A percentile compares a stretch with the other conserved stretches of the same genome.
Conservation (phyloP, 1,284 basidiomycete genomes). For the Ustilago lituana region DNA sequence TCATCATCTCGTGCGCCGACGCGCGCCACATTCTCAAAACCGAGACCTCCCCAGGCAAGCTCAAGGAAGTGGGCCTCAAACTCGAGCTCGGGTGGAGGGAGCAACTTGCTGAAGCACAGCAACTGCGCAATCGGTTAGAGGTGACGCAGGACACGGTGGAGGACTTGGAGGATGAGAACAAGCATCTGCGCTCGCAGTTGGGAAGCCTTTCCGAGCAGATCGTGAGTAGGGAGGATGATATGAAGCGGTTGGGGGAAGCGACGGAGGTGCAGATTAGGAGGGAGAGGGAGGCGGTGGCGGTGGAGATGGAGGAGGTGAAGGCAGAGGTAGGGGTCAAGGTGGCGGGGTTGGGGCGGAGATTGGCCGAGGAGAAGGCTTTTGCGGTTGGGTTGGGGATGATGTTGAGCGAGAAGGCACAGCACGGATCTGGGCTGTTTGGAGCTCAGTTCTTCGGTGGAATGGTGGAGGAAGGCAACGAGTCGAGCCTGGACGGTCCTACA, state of each 20-base stretch:
- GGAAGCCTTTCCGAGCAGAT: slow-evolving; percentile 34
- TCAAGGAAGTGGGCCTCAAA: slow-evolving; percentile 32
- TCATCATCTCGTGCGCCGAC: slow-evolving; percentile 42
- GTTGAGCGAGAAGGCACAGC: not conserved
- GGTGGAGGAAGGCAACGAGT: too few relatives aligned
- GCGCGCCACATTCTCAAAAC: slow-evolving; percentile 40
- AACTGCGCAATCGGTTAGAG: slow-evolving; percentile 15
- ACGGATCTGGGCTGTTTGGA: too few relatives aligned
- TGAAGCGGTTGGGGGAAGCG: slow-evolving; percentile 1
- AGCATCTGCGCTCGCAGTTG: slow-evolving; percentile 32
- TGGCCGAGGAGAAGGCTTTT: slow-evolving; percentile 25
- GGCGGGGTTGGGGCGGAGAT: not conserved
- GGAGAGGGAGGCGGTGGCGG: not conserved
- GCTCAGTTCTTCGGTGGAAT: too few relatives aligned
- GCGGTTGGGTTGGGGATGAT: slow-evolving; percentile 9
- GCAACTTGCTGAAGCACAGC: slow-evolving; percentile 37
- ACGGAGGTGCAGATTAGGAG: slow-evolving; percentile 4
- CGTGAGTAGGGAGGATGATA: slow-evolving; percentile 29
- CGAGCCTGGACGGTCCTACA: too few relatives aligned
- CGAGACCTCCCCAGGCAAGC: slow-evolving; percentile 15
- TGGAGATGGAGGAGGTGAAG: not conserved
- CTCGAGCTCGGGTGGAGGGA: slow-evolving; percentile 40
- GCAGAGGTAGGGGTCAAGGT: not conserved
- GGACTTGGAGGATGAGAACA: slow-evolving; percentile 48
- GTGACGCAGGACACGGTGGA: slow-evolving; percentile 31